Evolutionary conservation across 2,329 filamentous ascomycete genomes (phyloP).

Genomic region (Tolypocladium ovalisporum): DNA sequence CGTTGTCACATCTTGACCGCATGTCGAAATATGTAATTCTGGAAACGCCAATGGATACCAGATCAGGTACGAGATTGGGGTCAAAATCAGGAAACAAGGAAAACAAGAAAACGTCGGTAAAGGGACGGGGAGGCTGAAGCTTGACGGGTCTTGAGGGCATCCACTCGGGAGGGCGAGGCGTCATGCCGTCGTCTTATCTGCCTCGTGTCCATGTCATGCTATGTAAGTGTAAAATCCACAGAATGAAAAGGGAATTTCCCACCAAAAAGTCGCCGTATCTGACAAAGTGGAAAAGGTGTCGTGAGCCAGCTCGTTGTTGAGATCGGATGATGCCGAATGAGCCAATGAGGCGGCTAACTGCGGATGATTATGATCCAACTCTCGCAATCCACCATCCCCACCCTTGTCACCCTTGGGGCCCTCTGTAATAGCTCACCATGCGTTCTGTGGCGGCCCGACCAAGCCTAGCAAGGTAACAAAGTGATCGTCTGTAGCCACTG

Average conservation of each 20-base stretch:
- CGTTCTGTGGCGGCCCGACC: background rate
- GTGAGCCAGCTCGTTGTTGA: background rate
- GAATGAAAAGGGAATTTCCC: background rate
- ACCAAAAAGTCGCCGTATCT: background rate
- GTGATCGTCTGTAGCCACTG: background rate
- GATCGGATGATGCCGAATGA: background rate
- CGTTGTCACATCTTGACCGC: conserved; percentile 1
- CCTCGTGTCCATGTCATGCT: background rate
- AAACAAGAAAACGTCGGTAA: background rate
- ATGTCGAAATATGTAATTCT: conserved; percentile 1
- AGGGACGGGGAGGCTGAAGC: background rate
- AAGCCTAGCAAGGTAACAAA: background rate
- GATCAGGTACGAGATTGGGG: background rate
- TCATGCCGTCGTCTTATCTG: background rate
- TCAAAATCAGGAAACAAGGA: background rate
- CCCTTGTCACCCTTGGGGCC: background rate
- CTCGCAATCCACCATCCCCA: background rate
- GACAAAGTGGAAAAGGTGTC: background rate
- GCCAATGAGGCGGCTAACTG: background rate
- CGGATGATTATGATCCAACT: background rate
- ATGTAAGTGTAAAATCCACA: background rate
- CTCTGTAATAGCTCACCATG: background rate
- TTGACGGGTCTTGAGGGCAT: background rate
- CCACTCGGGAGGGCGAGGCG: background rate
- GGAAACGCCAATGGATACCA: background rate